Conservation (phyloP, 331 rosid species). For the Erythrophleum ivorense region DNA sequence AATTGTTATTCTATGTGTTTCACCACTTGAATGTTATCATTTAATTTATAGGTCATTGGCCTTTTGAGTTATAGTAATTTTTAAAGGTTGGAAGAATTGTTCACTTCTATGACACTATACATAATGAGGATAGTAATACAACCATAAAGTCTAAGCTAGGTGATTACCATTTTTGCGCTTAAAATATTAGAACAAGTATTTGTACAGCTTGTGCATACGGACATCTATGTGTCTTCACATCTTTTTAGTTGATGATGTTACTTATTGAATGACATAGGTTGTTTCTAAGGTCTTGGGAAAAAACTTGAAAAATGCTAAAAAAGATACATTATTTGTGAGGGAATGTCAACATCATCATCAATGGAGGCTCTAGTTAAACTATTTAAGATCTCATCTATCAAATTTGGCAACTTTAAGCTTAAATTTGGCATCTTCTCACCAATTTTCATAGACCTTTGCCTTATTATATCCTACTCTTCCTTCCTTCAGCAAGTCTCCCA, state of each 20-base stretch:
- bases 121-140: neutral
- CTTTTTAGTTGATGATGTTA: conserved; percentile 17
- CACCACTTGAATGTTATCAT: neutral
- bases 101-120: conserved; percentile 16
- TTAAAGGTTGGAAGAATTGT: conserved; percentile 24
- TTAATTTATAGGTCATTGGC: neutral
- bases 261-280: conserved; percentile 31
- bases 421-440: conserved; percentile 92
- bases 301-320: conserved; percentile 19
- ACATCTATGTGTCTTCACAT: conserved; percentile 6
- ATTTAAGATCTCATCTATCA: conserved; percentile 87
- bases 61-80: conserved; percentile 1
- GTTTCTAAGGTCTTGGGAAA: conserved; percentile 10
- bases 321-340: neutral
- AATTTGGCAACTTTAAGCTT: conserved; percentile 89
- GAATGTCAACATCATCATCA: conserved; percentile 44
- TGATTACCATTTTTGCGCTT: conserved; percentile 12
- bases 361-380: conserved; percentile 83
- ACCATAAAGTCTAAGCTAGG: conserved; percentile 24
- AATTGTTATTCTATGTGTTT: conserved; percentile 1
- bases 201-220: neutral
- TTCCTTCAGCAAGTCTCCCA: conserved; percentile 78
- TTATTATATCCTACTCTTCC: conserved; percentile 72
- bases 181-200: neutral
- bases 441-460: conserved; percentile 88